Base-by-base conservation (phyloP, 768 basidiomycete genomes). In the Tricholoma bakamatsutake region DNA sequence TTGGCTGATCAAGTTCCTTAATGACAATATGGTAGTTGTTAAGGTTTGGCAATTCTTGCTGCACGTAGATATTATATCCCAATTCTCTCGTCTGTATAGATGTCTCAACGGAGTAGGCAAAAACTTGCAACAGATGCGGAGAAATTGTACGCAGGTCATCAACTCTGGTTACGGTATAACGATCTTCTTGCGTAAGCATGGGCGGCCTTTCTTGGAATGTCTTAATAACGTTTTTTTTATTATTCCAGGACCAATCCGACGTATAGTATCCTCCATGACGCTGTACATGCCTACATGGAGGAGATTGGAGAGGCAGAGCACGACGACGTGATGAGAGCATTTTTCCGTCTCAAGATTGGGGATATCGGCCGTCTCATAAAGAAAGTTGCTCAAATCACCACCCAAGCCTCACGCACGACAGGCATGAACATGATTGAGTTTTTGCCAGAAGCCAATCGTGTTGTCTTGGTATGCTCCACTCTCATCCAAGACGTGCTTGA, bases 1-100 rank as follows among this genome's bases (percentile, higher is more conserved):
- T 53, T 92, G 90, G 79, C 76, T 98, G n/a, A 90, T 96, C 61
- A 79, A 78, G 24, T 96, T 93, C 67, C 89, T 97, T 63, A 90
- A 93, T 45, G 86, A 90, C 52, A 96, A 96, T 67, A 85, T 81
- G 0, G 86, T 87, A 5, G 73, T 95, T 34, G 74, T 73, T 37
- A 92, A 90, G 78, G 93, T 89, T 31, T 71, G 55, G 17, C 58
- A 28, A n/a, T 17, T 9, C 27, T 50, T 39, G 53, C 11, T 10
- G 31, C 50, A 18, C 24, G 13, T 24, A 28, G 34, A 48, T 46
- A 21, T 17, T 13, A 15, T 11, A 30, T n/a, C 31, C 39, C 17
- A 18, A 34, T 24, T 42, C 42, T n/a, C 39, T 46, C 12, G 50
- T 37, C 52, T 53, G 34, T 43, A 18, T 62, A 95, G 92, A 85